phyloP scores from a whole-genome alignment of 352 stramenopile genomes.

The Vaucheria bursata region DNA sequence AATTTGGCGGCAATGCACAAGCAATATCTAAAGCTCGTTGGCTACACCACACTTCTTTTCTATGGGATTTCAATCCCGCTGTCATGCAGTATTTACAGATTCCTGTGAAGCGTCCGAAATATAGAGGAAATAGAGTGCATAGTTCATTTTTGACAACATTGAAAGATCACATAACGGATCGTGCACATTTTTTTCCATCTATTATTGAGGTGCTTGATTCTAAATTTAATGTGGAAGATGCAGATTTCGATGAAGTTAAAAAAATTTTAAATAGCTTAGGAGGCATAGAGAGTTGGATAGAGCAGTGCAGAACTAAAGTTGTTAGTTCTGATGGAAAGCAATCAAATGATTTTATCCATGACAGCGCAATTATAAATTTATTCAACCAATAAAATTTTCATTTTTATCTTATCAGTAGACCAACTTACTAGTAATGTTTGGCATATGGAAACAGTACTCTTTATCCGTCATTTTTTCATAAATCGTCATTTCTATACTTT shows the following conservation, averaged over 20 bases:
- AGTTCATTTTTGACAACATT: slow-evolving; percentile 73
- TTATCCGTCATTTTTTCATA: too few species aligned
- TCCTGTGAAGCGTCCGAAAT: slow-evolving; percentile 65
- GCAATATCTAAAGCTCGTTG: slow-evolving; percentile 60
- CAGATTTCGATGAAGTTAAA: slow-evolving; percentile 11
- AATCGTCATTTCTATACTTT: too few species aligned
- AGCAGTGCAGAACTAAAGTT: slow-evolving; percentile 39
- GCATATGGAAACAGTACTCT: too few species aligned
- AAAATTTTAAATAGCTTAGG: neutral
- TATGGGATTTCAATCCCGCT: slow-evolving; percentile 73
- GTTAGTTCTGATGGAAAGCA: slow-evolving; percentile 33
- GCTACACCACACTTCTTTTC: slow-evolving; percentile 89
- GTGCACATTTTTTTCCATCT: slow-evolving; percentile 26
- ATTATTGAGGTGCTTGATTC: slow-evolving; percentile 21
- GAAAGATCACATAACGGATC: slow-evolving; percentile 46
- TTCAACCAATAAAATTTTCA: too few species aligned
- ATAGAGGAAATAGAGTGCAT: slow-evolving; percentile 73
- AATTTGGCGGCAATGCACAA: slow-evolving; percentile 83
- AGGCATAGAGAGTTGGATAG: slow-evolving; percentile 12
- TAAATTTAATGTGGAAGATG: slow-evolving; percentile 21
- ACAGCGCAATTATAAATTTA: slow-evolving; percentile 1
- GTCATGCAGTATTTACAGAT: slow-evolving; percentile 49
- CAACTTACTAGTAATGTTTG: too few species aligned
- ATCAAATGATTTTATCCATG: slow-evolving; percentile 11
- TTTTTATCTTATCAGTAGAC: too few species aligned